Percentiles rank a stretch among this genome's conserved stretches.
phyloP scores from a whole-genome alignment of 768 basidiomycete species.

The Chalciporus sphaerocephalus region DNA sequence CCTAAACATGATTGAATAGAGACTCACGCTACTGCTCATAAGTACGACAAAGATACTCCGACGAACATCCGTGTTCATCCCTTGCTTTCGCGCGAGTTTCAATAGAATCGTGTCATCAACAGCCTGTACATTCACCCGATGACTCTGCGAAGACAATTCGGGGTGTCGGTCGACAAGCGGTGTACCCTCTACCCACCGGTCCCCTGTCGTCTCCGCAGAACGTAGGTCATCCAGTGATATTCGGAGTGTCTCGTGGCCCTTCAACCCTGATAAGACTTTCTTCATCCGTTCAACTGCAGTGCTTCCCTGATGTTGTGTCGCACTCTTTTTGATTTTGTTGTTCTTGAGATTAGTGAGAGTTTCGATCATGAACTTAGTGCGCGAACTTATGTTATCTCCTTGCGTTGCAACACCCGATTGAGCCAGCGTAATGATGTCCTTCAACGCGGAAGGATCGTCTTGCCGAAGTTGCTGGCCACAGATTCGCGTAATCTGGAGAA shows the following conservation, averaged over 20 bases:
- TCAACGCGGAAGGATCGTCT: constrained; percentile 89
- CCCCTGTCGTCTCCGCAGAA: constrained; percentile 79
- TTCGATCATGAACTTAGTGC: constrained; percentile 94
- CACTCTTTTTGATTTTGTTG: constrained; percentile 71
- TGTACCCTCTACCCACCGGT: constrained; percentile 97
- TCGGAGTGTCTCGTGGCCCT: constrained; percentile 80
- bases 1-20: neutral
- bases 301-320: constrained; percentile 61
- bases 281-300: constrained; percentile 84
- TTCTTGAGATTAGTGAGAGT: constrained; percentile 89
- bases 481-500: constrained; percentile 80
- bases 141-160: constrained; percentile 15
- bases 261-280: constrained; percentile 72
- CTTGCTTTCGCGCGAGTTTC: constrained; percentile 87
- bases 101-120: constrained; percentile 44
- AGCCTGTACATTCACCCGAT: constrained; percentile 29
- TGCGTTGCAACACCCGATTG: constrained; percentile 62
- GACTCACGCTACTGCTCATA: constrained; percentile 89
- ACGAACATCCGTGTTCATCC: constrained; percentile 97
- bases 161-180: constrained; percentile 74
- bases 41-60: constrained; percentile 87
- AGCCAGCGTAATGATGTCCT: constrained; percentile 83
- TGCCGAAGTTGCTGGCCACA: constrained; percentile 88
- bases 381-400: constrained; percentile 59
- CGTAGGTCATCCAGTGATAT: constrained; percentile 83